Percentiles rank a stretch among this genome's conserved stretches.
phyloP scores from a whole-genome alignment of 139 green algal species.

The Ettlia oleoabundans region DNA sequence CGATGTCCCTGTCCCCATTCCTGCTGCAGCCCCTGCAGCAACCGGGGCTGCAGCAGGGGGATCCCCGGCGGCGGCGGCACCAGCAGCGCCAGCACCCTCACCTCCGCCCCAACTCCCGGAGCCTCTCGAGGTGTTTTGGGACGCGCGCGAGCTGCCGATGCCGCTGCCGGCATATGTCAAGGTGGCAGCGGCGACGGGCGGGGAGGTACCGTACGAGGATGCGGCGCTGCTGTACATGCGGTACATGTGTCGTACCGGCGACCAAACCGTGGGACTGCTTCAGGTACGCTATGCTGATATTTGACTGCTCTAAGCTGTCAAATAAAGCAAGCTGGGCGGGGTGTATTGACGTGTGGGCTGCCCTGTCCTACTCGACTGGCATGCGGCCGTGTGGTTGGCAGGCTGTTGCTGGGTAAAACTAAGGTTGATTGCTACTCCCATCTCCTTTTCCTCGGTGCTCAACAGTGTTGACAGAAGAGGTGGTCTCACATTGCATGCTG shows the following conservation, averaged over 20 bases:
- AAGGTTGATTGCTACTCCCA: too few relatives aligned
- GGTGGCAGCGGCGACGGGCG: neutral
- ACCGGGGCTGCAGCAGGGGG: too few relatives aligned
- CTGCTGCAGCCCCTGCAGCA: too few relatives aligned
- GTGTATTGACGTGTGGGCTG: too few relatives aligned
- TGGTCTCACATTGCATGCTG: neutral
- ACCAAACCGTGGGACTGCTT: conserved; percentile 29
- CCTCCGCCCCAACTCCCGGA: neutral
- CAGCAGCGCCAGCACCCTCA: neutral
- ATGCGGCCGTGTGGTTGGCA: neutral
- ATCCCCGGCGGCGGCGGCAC: neutral
- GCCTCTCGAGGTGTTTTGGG: conserved; percentile 19
- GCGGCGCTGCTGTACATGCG: conserved; percentile 35
- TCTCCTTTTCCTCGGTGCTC: too few relatives aligned
- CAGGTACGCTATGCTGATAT: too few relatives aligned
- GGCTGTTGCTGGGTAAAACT: neutral
- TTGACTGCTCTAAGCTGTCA: too few relatives aligned
- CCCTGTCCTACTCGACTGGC: too few relatives aligned
- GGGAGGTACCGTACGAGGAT: conserved; percentile 21
- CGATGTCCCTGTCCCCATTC: too few relatives aligned
- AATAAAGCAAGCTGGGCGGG: too few relatives aligned
- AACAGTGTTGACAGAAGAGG: too few relatives aligned
- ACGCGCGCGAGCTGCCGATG: conserved; percentile 25
- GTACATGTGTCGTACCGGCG: conserved; percentile 34
- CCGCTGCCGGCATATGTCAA: neutral